Conservation (phyloP, 768 basidiomycete genomes). For the Kwoniella heveanensis region DNA sequence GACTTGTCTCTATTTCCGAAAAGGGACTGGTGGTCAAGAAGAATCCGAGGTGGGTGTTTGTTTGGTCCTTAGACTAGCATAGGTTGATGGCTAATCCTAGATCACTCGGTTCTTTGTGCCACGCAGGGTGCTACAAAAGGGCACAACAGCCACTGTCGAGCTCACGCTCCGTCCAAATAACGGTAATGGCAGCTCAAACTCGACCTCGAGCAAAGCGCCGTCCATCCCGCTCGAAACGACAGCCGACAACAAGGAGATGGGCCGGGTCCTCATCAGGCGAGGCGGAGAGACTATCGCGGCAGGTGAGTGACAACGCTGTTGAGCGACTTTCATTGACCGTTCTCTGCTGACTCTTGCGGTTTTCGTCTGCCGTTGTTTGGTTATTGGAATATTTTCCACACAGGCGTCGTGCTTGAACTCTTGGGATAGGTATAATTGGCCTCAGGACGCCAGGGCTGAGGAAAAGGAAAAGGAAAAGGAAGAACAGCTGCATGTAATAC, state of each 20-base stretch:
- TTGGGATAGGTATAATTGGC: too few relatives aligned
- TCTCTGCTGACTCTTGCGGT: neutral
- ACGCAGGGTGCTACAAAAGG: slow-evolving; percentile 78
- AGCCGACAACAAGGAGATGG: slow-evolving; percentile 90
- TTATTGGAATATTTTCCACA: neutral
- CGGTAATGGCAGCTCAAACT: slow-evolving; percentile 55
- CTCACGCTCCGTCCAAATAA: slow-evolving; percentile 69
- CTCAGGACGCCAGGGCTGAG: too few relatives aligned
- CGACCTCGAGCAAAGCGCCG: slow-evolving; percentile 56
- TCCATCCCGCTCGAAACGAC: slow-evolving; percentile 87
- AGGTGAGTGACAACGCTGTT: slow-evolving; percentile 59
- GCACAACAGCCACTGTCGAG: slow-evolving; percentile 79
- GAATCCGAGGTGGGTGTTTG: slow-evolving; percentile 78
- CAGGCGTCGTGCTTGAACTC: slow-evolving; percentile 19
- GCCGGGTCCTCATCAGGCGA: slow-evolving; percentile 79
- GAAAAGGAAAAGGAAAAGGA: too few relatives aligned
- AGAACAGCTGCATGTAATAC: too few relatives aligned
- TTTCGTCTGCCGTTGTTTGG: neutral
- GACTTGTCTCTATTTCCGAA: slow-evolving; percentile 77
- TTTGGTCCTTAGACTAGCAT: too few relatives aligned
- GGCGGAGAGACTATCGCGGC: slow-evolving; percentile 94
- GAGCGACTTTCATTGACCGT: too few relatives aligned
- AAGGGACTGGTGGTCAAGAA: slow-evolving; percentile 73
- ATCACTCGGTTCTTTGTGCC: too few relatives aligned
- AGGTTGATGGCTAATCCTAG: too few relatives aligned